Percentiles rank a stretch among this genome's conserved stretches.
These are phyloP conservation scores for Alternaria postmessia DNA, from an alignment of 2,329 filamentous ascomycete genomes.

Conservation along the genomic window DNA sequence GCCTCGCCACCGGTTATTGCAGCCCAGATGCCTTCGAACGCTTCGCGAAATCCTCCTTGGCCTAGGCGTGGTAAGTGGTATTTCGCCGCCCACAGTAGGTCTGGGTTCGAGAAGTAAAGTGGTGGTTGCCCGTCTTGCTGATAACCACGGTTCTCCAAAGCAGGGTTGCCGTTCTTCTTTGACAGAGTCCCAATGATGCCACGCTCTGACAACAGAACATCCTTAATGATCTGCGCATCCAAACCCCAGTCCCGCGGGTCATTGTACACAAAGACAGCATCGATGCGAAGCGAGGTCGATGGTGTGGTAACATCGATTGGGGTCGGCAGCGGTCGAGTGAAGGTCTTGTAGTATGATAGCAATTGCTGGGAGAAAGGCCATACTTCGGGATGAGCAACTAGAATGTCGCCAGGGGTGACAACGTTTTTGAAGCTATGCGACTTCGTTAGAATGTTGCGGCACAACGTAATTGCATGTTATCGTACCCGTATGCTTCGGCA, in stretches of 20 bases:
- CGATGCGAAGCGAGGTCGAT: constrained; percentile 73
- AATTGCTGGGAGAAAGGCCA: constrained; percentile 83
- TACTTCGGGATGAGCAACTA: constrained; percentile 74
- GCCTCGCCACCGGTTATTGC: constrained; percentile 69
- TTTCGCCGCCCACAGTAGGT: constrained; percentile 86
- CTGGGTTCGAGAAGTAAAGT: constrained; percentile 88
- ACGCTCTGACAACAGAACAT: constrained; percentile 79
- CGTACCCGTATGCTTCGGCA: constrained; percentile 65
- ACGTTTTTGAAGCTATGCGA: constrained; percentile 66
- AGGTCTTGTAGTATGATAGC: constrained; percentile 66
- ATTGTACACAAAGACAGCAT: constrained; percentile 93
- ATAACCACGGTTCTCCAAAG: constrained; percentile 77
- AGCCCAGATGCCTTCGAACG: constrained; percentile 80
- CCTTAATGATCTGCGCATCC: constrained; percentile 83
- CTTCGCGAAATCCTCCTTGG: constrained; percentile 88
- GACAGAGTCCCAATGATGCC: constrained; percentile 85
- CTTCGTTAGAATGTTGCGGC: background rate
- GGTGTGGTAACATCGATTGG: constrained; percentile 58
- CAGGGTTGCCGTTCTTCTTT: constrained; percentile 69
- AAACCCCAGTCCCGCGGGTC: constrained; percentile 96
- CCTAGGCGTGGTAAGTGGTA: constrained; percentile 88
- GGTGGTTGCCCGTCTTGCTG: constrained; percentile 81
- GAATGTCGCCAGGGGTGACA: constrained; percentile 84
- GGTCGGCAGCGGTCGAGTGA: constrained; percentile 65
- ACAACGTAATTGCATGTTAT: background rate